Base-by-base conservation (phyloP, 1,139 yeast species). In the Protomyces pachydermus region DNA sequence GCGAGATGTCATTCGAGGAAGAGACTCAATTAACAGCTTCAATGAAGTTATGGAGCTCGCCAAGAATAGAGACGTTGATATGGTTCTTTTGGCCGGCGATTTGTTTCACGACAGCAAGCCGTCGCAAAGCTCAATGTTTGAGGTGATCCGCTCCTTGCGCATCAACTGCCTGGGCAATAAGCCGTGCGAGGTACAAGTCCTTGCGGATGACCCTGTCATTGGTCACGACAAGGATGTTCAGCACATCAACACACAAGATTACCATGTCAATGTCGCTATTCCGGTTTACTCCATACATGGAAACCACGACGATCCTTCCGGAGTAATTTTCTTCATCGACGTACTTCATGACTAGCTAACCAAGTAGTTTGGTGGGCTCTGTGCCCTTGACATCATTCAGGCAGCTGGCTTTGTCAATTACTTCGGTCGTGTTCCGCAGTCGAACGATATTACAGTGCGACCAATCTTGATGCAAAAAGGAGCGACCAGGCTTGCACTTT, bases 261-360 rank as follows among this genome's bases (percentile, higher is more conserved):
- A 91, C 2, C 90, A 93, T 74, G 76, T 90, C 66, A 93, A 93
- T 74, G 86, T 93, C 1, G 85, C 95, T 0, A 82, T 91, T n/a
- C 99, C 99, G 0, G 83, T 93, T 23, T 91, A 93, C 79, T 95
- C 95, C 10, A 93, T 95, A 9, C 85, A 93, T 65, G 99, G 99
- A 2, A 93, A 93, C 71, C 99, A 93, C 74, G 99, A 93, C 74
- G 98, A 93, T 75, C 91, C 97, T 0, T 88, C 97, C 0, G 98
- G 98, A 0, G 88, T 58, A 34, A 6, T 52, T 42, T 25, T 23
- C 23, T 20, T 69, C 56, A 51, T 71, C 6, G 25, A 16, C 8
- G 23, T 10, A n/a, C 14, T 10, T n/a, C 23, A 42, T 69, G 18
- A 16, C n/a, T n/a, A 6, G 34, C 35, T 54, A 5, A 16, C 65